Base-by-base conservation (phyloP, 495 filamentous ascomycete genomes). In the Penicillium canescens region DNA sequence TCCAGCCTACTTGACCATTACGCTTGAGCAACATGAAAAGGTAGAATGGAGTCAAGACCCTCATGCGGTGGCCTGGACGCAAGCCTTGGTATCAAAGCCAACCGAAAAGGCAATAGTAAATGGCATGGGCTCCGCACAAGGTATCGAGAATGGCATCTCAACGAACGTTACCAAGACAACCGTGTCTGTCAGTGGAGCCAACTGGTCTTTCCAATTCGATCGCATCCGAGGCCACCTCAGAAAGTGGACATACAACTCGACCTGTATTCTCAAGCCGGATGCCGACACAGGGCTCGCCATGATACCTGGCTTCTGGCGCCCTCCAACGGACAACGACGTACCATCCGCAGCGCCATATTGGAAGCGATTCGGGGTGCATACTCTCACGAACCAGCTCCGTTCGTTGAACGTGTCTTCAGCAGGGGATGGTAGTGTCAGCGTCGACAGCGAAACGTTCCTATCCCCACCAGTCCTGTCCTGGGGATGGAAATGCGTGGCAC, bases 261-360 rank as follows among this genome's bases (percentile, higher is more conserved):
- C 16, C 4, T 20, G n/a, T 10, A 34, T 50, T 12, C 56, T 61
- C 26, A 39, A 44, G 11, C 36, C 55, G 11, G 42, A 56, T 34
- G 20, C 34, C 16, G 40, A 33, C 14, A 62, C 47, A 14, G 47
- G 45, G 13, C 49, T 50, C 4, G 59, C 61, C 14, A 61, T 73
- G 12, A 14, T 53, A 4, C 50, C 74, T 18, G 66, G 67, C 23
- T 71, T 72, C 61, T 77, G 71, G 71, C 73, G 74, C n/a, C 72
- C 73, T 16, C 79, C 78, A 21, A 90, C 86, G 4, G 82, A 88
- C 65, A 89, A 89, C 65, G 86, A 90, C 6, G 28, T 21, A 21
- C 31, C 43, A 3, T 46, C 43, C 5, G 43, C 28, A 9, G 28
- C 28, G 10, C 43, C 43, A 12, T 46, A 46, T 35, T 46, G 43